phyloP scores from a whole-genome alignment of 83 land plant genomes.

The Thuja plicata region DNA sequence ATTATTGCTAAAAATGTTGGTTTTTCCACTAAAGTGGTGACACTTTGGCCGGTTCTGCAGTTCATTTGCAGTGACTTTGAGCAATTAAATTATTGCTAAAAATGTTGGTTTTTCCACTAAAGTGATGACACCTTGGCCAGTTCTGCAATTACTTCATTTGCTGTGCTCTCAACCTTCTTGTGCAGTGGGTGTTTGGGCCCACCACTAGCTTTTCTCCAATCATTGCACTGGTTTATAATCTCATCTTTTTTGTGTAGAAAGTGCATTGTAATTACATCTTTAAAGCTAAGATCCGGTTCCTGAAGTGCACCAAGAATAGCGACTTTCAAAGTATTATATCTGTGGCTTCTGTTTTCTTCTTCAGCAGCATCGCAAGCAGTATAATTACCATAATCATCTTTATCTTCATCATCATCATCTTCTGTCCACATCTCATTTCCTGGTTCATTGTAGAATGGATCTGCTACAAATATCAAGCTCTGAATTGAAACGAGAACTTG shows the following conservation, averaged over 20 bases:
- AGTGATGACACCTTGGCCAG: constrained; percentile 2
- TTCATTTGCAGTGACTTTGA: neutral
- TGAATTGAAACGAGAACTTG: constrained; percentile 77
- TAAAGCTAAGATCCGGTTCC: constrained; percentile 11
- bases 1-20: neutral
- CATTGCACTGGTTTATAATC: constrained; percentile 5
- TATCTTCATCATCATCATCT: neutral
- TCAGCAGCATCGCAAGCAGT: neutral
- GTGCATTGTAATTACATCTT: constrained; percentile 6
- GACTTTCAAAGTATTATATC: neutral
- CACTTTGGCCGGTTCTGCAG: neutral
- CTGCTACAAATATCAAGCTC: constrained; percentile 49
- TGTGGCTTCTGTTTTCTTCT: neutral
- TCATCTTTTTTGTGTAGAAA: constrained; percentile 13
- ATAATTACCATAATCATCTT: neutral
- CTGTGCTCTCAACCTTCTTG: neutral
- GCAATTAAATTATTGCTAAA: neutral
- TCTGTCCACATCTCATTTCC: constrained; percentile 21
- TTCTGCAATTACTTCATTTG: neutral
- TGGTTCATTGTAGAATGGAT: constrained; percentile 73
- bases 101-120: neutral
- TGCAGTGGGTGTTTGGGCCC: neutral
- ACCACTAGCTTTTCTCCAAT: constrained; percentile 1
- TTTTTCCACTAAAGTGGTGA: neutral
- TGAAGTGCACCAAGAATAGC: constrained; percentile 18